Evolutionary conservation across 768 basidiomycete genomes (phyloP).

Genomic region (Serendipita vermifera): DNA sequence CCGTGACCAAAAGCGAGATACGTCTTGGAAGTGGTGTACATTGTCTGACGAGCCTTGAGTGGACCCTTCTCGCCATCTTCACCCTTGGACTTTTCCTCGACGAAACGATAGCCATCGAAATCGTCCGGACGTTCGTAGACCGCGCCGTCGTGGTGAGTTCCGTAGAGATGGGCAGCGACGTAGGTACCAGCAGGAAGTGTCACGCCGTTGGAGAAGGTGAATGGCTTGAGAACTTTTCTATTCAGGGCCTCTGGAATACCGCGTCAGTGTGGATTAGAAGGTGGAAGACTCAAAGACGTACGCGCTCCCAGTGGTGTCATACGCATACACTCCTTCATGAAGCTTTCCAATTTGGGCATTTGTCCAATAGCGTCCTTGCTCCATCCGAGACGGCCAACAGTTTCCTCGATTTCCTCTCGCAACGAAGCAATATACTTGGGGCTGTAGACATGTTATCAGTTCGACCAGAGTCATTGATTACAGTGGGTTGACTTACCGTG

Average conservation of each 20-base stretch:
- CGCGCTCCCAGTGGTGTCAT: constrained; percentile 18
- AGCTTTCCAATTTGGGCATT: constrained; percentile 28
- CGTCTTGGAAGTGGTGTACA: constrained; percentile 24
- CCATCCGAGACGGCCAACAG: constrained; percentile 20
- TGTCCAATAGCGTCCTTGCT: constrained; percentile 22
- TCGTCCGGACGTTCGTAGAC: constrained; percentile 5
- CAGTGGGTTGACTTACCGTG: background rate
- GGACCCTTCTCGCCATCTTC: constrained; percentile 19
- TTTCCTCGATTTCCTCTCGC: constrained; percentile 28
- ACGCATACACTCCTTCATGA: constrained; percentile 24
- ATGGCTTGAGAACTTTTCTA: constrained; percentile 23
- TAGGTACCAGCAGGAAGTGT: constrained; percentile 18
- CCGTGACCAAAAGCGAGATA: constrained; percentile 29
- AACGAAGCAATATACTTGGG: constrained; percentile 27
- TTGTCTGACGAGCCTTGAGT: constrained; percentile 24
- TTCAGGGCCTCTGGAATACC: constrained; percentile 20
- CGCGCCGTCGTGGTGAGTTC: constrained; percentile 7
- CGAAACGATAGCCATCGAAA: constrained; percentile 39
- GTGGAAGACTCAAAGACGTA: constrained; percentile 14
- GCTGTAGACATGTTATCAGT: background rate
- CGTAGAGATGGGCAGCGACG: constrained; percentile 15
- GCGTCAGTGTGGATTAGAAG: background rate
- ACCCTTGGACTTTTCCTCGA: constrained; percentile 20
- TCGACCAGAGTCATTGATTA: background rate
- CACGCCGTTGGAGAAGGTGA: constrained; percentile 27